phyloP scores from a whole-genome alignment of 768 basidiomycete species.

The Stropharia rugosoannulata region DNA sequence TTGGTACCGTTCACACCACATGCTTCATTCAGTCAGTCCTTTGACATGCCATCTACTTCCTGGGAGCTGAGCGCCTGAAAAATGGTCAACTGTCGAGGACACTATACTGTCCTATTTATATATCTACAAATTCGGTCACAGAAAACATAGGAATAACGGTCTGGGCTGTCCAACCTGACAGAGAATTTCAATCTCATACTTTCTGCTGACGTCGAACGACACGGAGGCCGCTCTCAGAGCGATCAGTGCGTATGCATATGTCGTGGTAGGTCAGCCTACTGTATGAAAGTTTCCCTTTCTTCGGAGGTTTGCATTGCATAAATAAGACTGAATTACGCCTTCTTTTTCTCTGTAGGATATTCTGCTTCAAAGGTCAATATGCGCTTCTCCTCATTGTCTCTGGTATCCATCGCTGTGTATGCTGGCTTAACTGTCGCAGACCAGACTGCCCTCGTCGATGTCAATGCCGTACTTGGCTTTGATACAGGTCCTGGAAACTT shows the following conservation, averaged over 20 bases:
- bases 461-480: constrained; percentile 11
- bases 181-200: background rate
- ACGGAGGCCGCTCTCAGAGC: background rate
- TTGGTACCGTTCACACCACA: no score
- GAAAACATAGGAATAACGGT: no score
- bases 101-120: no score
- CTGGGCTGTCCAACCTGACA: background rate
- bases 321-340: no score
- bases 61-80: no score
- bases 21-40: no score
- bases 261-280: background rate
- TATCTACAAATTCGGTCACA: no score
- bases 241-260: background rate
- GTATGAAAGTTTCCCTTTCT: no score
- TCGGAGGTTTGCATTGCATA: no score
- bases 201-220: background rate
- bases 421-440: background rate
- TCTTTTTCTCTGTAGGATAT: background rate
- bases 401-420: background rate
- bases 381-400: background rate
- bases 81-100: no score
- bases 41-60: no score
- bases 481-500: constrained; percentile 22
- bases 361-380: background rate
- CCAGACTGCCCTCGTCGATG: background rate